phyloP scores from a whole-genome alignment of 768 basidiomycete species.

The Amanita brunnescens region DNA sequence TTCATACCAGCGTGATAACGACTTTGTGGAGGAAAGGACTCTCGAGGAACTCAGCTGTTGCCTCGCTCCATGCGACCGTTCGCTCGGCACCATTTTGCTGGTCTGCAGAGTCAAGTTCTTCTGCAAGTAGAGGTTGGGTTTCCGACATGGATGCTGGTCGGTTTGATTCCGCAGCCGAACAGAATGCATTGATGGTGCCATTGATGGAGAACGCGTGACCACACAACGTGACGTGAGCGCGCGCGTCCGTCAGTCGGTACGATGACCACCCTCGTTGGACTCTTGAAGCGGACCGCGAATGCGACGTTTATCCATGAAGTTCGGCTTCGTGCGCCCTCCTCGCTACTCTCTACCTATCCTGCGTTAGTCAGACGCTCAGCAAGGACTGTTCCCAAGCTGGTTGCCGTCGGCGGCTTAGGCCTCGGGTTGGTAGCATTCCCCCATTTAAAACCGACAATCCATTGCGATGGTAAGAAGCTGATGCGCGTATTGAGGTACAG shows the following conservation, averaged over 20 bases:
- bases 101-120: background rate
- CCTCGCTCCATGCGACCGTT: background rate
- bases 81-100: background rate
- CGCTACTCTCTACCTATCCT: background rate
- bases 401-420: slow-evolving; percentile 32
- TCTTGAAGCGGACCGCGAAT: background rate
- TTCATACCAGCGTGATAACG: slow-evolving; percentile 45
- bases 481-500: background rate
- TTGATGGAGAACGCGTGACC: too few species aligned
- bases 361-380: slow-evolving; percentile 6
- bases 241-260: background rate
- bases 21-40: slow-evolving; percentile 42
- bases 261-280: background rate
- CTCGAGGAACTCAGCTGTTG: slow-evolving; percentile 32
- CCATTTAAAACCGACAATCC: slow-evolving; percentile 21
- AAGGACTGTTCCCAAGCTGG: slow-evolving; percentile 17
- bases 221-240: background rate
- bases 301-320: background rate
- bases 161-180: background rate
- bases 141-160: slow-evolving; percentile 26
- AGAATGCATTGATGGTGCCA: background rate
- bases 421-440: slow-evolving; percentile 33
- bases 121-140: slow-evolving; percentile 37
- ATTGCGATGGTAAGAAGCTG: slow-evolving; percentile 43
- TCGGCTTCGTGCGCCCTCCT: background rate